A percentile compares a stretch with the other conserved stretches of the same genome.
These are phyloP conservation scores for Mollisiaceae sp. DNA, from an alignment of 2,329 filamentous ascomycete genomes.

Conservation along the genomic window DNA sequence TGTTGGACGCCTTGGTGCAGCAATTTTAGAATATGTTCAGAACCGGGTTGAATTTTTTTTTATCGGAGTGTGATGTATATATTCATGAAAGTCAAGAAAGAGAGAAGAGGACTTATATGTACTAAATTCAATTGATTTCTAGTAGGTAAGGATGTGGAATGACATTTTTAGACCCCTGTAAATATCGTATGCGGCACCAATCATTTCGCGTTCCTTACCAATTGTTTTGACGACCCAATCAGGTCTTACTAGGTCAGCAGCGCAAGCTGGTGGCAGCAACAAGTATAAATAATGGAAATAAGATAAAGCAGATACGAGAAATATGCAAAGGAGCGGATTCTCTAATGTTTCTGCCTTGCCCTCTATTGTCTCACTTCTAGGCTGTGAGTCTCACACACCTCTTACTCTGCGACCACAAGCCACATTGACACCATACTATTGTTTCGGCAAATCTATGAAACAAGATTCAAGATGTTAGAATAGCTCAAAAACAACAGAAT, in stretches of 20 bases:
- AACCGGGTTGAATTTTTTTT: neutral
- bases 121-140: neutral
- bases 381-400: slow-evolving; percentile 25
- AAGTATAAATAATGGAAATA: neutral
- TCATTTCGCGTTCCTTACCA: neutral
- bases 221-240: neutral
- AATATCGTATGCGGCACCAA: neutral
- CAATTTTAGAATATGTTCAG: neutral
- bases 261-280: neutral
- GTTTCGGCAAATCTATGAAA: slow-evolving; percentile 24
- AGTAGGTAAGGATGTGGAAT: neutral
- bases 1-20: neutral
- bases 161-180: neutral
- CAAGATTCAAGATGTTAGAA: slow-evolving; percentile 28
- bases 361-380: neutral
- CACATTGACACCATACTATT: slow-evolving; percentile 26
- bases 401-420: slow-evolving; percentile 23
- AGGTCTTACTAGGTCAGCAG: neutral
- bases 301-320: neutral
- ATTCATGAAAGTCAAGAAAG: too few species aligned
- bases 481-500: slow-evolving; percentile 47
- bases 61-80: neutral
- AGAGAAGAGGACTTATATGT: neutral
- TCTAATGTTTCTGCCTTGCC: neutral
- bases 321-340: neutral